Evolutionary conservation across 2,329 filamentous ascomycete species (phyloP), one percentile per base, ranked within the genome.

Genomic region (Pseudocercospora macadamiae): DNA sequence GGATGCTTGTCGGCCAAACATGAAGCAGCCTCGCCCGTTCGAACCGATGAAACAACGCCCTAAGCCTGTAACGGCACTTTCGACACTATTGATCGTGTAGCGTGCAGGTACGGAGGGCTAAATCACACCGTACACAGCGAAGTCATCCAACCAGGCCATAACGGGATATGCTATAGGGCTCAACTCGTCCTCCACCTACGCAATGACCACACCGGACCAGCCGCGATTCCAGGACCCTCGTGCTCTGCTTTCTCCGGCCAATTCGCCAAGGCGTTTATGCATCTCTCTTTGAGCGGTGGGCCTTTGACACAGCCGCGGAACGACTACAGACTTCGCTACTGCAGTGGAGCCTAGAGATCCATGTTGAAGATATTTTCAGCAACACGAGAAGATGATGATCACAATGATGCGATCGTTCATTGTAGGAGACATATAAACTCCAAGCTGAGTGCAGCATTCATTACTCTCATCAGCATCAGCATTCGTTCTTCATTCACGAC

Each of bases 41-140:
- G 28, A 7, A 32, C 12, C 6, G 28, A 7, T 7, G 21, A 47
- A 47, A 28, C 3, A 5, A 23, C 6, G 16, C 23, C 2, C 42
- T 19, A 26, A 47, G 23, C 8, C 42, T 47, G 23, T n/a, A 19
- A 25, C 14, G 42, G 19, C 26, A 28, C 42, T n/a, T 47, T 47
- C 5, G 42, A 47, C 42, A 47, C 42, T 47, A 47, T 47, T 47
- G 42, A 23, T n/a, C 19, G 26, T n/a, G 23, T 47, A 47, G 21
- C 42, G 9, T 47, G 42, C 42, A 47, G 42, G 42, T 47, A 47
- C 42, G 42, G 42, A n/a, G 10, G 26, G 7, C 42, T 26, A 26
- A 47, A 26, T 25, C 10, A 28, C 19, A 23, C 42, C n/a, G 23
- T 23, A 47, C 37, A 21, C 12, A 32, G 28, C 12, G 6, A 32